Evolutionary conservation across 306 rosid genomes (phyloP).

Genomic region (Luffa aegyptiaca): DNA sequence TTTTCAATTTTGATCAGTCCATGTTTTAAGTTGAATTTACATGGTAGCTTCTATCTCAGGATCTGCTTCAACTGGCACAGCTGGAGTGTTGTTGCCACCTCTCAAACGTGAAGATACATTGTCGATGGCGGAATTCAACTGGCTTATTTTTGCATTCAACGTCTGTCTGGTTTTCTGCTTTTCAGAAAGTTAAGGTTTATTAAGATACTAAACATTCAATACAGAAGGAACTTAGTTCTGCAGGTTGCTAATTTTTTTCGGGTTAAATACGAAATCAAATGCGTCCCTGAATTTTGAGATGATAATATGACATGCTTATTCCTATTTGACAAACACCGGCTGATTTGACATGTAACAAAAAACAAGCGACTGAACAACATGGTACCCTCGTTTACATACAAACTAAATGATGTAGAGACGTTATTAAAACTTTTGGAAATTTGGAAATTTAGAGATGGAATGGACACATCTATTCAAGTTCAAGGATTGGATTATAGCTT

Average conservation of each 20-base stretch:
- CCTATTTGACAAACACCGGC: background rate
- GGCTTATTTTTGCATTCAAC: conserved; percentile 74
- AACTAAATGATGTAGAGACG: background rate
- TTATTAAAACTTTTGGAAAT: background rate
- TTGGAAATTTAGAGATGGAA: background rate
- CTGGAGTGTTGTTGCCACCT: conserved; percentile 65
- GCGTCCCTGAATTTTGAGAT: background rate
- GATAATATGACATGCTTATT: background rate
- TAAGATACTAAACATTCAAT: background rate
- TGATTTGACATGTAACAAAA: background rate
- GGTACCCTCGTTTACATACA: background rate
- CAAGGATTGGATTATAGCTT: background rate
- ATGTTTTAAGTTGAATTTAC: conserved; percentile 18
- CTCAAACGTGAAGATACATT: conserved; percentile 88
- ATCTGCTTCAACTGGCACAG: conserved; percentile 43
- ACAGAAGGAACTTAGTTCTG: background rate
- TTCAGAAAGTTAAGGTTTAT: conserved; percentile 11
- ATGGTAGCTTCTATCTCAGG: conserved; percentile 71
- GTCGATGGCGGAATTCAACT: conserved; percentile 90
- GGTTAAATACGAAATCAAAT: background rate
- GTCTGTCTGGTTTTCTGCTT: conserved; percentile 73
- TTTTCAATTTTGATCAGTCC: background rate
- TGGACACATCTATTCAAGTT: background rate
- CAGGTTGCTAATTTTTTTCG: no score
- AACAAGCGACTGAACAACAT: background rate